Evolutionary conservation across 1,284 basidiomycete species (phyloP), one percentile per base, ranked within the genome.

Genomic region (Laetiporus sulphureus): DNA sequence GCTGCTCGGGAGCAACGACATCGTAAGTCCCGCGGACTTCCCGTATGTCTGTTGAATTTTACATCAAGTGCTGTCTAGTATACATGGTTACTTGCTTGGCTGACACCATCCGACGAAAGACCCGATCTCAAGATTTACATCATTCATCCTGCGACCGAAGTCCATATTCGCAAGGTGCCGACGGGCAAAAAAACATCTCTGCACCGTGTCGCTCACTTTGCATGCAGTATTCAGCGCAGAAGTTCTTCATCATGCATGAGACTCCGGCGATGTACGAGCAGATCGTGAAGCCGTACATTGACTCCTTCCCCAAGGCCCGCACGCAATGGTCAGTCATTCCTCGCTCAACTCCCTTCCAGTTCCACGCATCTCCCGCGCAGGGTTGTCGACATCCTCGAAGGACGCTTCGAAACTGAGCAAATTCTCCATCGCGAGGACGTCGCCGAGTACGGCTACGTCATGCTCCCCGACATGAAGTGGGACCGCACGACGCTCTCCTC

Each of bases 401-500:
- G 92, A 16, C 66, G 68, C 22, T 85, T 89, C 15, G 94, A 99
- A 62, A 73, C 76, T 15, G 78, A 88, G 7, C 83, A 86, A 42
- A 69, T 95, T 31, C 61, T 94, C 15, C 84, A 75, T 59, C 72
- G 77, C 16, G 81, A 80, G 36, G 58, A 73, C 1, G 67, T 74
- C 38, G 64, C 66, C 0, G 57, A 66, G 8, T 57, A 52, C 1
- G 85, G 88, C 7, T 97, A 91, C 57, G 59, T 97, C 38, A 77
- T 96, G 44, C 63, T 93, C 0, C 92, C 93, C 0, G 92, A 97
- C 63, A 84, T 94, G 76, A 93, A 93, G 64, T 92, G 95, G 95
- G 93, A 98, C 57, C 74, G 83, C 22, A 81, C 74, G 3, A 79
- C 82, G 2, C 56, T 77, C n/a, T 65, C 73, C 2, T 72, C 80